Evolutionary conservation across 106 monocot genomes (phyloP).

Genomic region (Agapanthus africanus): DNA sequence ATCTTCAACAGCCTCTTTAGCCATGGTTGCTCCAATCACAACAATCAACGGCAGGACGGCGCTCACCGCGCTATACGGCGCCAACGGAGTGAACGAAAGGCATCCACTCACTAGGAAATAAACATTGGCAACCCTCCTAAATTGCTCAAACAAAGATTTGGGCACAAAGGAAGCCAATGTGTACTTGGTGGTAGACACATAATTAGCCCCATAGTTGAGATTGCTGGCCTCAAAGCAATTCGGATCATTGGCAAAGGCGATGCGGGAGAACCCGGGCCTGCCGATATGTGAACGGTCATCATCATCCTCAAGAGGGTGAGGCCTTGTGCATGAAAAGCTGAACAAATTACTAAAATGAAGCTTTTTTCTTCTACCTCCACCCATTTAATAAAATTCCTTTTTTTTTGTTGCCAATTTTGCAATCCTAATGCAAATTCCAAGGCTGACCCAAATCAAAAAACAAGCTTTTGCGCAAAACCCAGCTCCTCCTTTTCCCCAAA

Average conservation of each 20-base stretch:
- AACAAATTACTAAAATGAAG: conserved; percentile 51
- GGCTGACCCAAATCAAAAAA: neutral
- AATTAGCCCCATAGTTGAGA: conserved; percentile 38
- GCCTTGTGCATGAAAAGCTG: conserved; percentile 46
- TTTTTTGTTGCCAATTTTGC: no score
- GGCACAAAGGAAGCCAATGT: conserved; percentile 67
- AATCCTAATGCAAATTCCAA: neutral
- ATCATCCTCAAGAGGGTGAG: conserved; percentile 26
- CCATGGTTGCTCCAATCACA: conserved; percentile 87
- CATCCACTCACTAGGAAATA: conserved; percentile 66
- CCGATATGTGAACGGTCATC: conserved; percentile 79
- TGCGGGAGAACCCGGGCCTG: conserved; percentile 62
- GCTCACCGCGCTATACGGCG: conserved; percentile 56
- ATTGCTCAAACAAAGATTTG: conserved; percentile 89
- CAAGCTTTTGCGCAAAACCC: neutral
- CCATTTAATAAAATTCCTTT: conserved; percentile 7
- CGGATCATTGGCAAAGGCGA: conserved; percentile 59
- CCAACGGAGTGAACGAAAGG: conserved; percentile 66
- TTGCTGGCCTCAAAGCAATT: conserved; percentile 31
- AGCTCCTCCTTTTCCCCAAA: neutral
- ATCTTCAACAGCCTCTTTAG: conserved; percentile 87
- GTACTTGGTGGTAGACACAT: conserved; percentile 89
- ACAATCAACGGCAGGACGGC: conserved; percentile 54
- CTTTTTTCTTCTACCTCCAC: conserved; percentile 46
- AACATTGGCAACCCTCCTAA: conserved; percentile 88